A percentile compares a stretch with the other conserved stretches of the same genome.
phyloP scores from a whole-genome alignment of 2,329 filamentous ascomycete genomes.

The Xylariaceae sp. region DNA sequence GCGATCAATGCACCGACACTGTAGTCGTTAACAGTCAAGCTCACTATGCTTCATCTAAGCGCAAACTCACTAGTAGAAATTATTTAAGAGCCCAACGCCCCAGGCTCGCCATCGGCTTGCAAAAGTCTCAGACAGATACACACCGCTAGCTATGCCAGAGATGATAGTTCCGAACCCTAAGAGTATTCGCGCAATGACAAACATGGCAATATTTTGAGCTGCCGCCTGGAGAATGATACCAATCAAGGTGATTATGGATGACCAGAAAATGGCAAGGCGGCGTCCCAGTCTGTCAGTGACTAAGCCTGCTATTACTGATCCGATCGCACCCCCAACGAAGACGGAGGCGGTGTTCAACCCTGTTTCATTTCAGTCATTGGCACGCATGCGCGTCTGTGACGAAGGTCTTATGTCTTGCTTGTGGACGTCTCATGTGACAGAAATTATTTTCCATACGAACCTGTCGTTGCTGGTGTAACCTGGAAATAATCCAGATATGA shows the following conservation, averaged over 20 bases:
- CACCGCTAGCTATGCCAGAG: constrained; percentile 42
- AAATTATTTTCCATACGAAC: too few relatives aligned
- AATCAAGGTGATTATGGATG: constrained; percentile 40
- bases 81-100: constrained; percentile 28
- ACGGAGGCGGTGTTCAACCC: constrained; percentile 55
- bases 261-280: constrained; percentile 41
- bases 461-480: constrained; percentile 48
- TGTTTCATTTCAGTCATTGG: too few relatives aligned
- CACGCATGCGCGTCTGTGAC: too few relatives aligned
- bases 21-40: not conserved
- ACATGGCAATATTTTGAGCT: constrained; percentile 52
- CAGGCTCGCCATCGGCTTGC: constrained; percentile 40
- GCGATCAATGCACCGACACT: constrained; percentile 40
- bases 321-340: constrained; percentile 51
- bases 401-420: too few relatives aligned
- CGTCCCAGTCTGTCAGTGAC: constrained; percentile 43
- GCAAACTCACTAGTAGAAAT: constrained; percentile 29
- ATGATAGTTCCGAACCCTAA: constrained; percentile 45
- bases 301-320: constrained; percentile 41
- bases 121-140: constrained; percentile 50
- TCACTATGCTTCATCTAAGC: not conserved
- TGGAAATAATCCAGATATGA: constrained; percentile 56
- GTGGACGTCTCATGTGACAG: too few relatives aligned
- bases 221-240: constrained; percentile 47
- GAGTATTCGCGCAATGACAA: constrained; percentile 45